A percentile compares a stretch with the other conserved stretches of the same genome.
Evolutionary conservation across 2,329 filamentous ascomycete species (phyloP).

Genomic region (Fusarium multiceps): DNA sequence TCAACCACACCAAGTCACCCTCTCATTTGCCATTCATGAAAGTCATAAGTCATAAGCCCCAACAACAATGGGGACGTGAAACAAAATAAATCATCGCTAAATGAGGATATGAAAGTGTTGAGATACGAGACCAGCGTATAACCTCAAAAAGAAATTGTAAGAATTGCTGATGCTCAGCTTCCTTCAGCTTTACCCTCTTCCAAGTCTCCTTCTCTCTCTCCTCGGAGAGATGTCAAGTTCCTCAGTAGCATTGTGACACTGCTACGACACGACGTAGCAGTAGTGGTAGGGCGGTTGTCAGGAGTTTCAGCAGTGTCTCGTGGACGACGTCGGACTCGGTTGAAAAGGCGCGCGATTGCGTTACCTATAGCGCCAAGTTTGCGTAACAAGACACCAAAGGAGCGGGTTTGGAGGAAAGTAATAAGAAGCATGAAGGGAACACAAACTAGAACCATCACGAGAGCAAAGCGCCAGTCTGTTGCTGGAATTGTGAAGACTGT

Average conservation of each 20-base stretch:
- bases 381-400: conserved; percentile 48
- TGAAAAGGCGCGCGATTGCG: conserved; percentile 8
- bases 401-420: conserved; percentile 58
- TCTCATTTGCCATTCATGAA: background rate
- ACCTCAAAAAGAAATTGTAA: background rate
- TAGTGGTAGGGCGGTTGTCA: conserved; percentile 37
- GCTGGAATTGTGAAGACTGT: conserved; percentile 57
- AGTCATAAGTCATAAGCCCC: conserved; percentile 14
- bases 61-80: background rate
- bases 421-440: conserved; percentile 62
- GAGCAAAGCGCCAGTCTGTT: conserved; percentile 58
- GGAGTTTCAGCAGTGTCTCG: conserved; percentile 33
- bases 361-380: conserved; percentile 29
- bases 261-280: conserved; percentile 8
- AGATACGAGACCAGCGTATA: background rate
- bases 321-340: conserved; percentile 12
- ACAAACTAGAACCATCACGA: conserved; percentile 74
- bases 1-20: background rate
- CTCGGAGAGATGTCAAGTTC: conserved; percentile 24
- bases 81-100: background rate
- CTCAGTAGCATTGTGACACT: conserved; percentile 8
- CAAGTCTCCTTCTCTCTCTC: conserved; percentile 11
- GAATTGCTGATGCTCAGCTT: conserved; percentile 11
- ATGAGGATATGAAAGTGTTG: background rate
- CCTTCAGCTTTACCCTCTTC: conserved; percentile 6